Percentiles rank a stretch among this genome's conserved stretches.
Evolutionary conservation across 768 basidiomycete species (phyloP).

Genomic region (Mrakia blollopis): DNA sequence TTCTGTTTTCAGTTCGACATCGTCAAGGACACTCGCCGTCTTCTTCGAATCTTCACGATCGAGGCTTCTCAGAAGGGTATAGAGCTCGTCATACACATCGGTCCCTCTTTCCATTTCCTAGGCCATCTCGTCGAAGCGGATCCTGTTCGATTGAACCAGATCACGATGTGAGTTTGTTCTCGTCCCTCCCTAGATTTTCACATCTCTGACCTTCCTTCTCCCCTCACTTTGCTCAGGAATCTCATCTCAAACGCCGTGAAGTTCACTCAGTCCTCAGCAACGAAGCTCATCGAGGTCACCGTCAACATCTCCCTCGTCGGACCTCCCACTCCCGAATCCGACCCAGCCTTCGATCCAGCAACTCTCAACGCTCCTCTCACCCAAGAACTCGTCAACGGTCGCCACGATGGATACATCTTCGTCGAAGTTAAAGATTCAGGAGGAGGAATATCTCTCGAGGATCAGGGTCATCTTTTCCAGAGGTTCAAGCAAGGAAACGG

Average conservation of each 20-base stretch:
- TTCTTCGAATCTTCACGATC: conserved; percentile 6
- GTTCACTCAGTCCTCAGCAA: not conserved
- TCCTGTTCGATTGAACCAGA: conserved; percentile 10
- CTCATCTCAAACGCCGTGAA: conserved; percentile 2
- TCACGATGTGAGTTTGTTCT: not conserved
- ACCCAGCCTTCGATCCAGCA: not conserved
- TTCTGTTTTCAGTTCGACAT: conserved; percentile 1
- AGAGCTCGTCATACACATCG: not conserved
- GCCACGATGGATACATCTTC: conserved; percentile 13
- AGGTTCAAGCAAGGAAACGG: conserved; percentile 17
- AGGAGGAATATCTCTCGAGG: conserved; percentile 3
- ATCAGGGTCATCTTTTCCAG: conserved; percentile 17
- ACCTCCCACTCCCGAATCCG: not conserved
- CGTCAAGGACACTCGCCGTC: not conserved
- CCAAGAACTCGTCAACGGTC: conserved; percentile 3
- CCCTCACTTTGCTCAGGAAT: not conserved
- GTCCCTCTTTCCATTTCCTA: not conserved
- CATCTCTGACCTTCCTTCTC: not conserved
- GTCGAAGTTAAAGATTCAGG: conserved; percentile 10
- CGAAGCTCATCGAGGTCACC: conserved; percentile 8
- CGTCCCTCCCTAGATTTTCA: not conserved
- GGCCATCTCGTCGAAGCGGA: conserved; percentile 1
- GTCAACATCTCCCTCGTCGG: conserved; percentile 12
- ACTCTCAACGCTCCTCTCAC: not conserved
- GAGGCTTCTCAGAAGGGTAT: conserved; percentile 10